Conservation (phyloP, 495 filamentous ascomycete species). For the Neurospora pannonica region DNA sequence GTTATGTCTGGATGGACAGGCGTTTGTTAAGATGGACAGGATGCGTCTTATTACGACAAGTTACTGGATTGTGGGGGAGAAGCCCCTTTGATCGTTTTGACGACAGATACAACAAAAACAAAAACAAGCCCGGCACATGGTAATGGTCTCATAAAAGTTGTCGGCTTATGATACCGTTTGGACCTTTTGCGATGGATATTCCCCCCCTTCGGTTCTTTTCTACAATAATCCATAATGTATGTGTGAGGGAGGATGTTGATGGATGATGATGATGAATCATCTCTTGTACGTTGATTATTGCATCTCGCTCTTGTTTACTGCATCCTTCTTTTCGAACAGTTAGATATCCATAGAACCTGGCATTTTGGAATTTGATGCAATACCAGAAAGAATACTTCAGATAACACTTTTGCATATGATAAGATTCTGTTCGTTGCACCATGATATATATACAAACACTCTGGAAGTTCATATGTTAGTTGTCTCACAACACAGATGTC, state of each 20-base stretch:
- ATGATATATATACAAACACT: no score
- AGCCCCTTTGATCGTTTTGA: constrained; percentile 24
- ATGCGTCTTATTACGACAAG: constrained; percentile 52
- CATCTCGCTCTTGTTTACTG: neutral
- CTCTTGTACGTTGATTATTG: neutral
- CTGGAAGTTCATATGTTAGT: neutral
- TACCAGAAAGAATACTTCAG: neutral
- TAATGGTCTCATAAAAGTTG: neutral
- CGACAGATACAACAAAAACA: neutral
- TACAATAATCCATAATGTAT: neutral
- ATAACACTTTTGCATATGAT: neutral
- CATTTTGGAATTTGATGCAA: neutral
- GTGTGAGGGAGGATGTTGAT: neutral
- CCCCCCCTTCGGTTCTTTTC: neutral
- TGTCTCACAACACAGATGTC: neutral
- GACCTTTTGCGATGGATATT: neutral
- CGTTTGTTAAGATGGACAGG: constrained; percentile 54
- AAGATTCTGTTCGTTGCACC: neutral
- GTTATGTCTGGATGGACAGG: constrained; percentile 50
- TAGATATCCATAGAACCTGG: neutral
- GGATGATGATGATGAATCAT: neutral
- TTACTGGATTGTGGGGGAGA: constrained; percentile 53
- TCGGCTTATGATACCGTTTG: neutral
- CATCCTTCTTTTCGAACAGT: neutral
- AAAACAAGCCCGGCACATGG: neutral